Base-by-base conservation (phyloP, 2,329 filamentous ascomycete species). In the Sclerotinia glacialis region DNA sequence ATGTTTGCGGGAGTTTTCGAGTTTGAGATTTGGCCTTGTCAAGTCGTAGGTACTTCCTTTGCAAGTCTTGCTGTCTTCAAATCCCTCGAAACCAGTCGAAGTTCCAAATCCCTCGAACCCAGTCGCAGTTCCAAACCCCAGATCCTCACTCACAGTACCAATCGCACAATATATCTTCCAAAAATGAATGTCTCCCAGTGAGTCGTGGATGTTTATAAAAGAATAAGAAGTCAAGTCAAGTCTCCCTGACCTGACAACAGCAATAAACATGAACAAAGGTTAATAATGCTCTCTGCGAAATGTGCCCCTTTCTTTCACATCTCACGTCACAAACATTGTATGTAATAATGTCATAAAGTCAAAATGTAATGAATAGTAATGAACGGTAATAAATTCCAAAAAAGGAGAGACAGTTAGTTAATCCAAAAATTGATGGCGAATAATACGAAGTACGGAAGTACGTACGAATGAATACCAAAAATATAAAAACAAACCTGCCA, bases 1-100 rank as follows among this genome's bases (percentile, higher is more conserved):
- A 77, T 77, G 18, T 31, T 67, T 42, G 28, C 5, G 68, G 56
- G 18, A 44, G 5, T 54, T 11, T 31, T n/a, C 26, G 49, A 44
- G 28, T 14, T 16, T 26, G 14, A 28, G n/a, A 21, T 40, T 28
- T 21, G n/a, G 31, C 21, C 5, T 28, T 9, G 23, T 50, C 12
- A 34, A 46, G 26, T 23, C 12, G 28, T 23, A n/a, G n/a, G n/a
- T n/a, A 47, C n/a, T 18, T 16, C 28, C 23, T 18, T 59, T 16
- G 42, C 26, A 34, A 47, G 12, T 34, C 28, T 7, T 9, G 18
- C 42, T 34, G 18, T 0, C 18, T 16, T 12, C n/a, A n/a, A n/a
- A n/a, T n/a, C n/a, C n/a, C n/a, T n/a, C n/a, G n/a, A n/a, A n/a
- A n/a, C n/a, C n/a, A n/a, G n/a, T n/a, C n/a, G n/a, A n/a, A n/a